A percentile compares a stretch with the other conserved stretches of the same genome.
These are phyloP conservation scores for Serendipita sp. DNA, from an alignment of 768 basidiomycete species.

Conservation along the genomic window DNA sequence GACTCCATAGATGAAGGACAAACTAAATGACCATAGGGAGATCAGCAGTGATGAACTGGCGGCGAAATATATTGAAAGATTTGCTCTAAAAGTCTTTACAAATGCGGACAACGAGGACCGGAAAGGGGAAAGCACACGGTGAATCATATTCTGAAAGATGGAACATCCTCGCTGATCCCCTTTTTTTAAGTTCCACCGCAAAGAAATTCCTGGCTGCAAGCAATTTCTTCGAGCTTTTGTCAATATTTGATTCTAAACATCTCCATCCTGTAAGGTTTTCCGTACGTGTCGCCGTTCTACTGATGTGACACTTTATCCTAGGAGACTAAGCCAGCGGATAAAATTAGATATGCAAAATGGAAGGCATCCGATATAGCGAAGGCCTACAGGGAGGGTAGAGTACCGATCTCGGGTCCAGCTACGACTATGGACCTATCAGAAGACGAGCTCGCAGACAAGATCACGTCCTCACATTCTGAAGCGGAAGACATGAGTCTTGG, in stretches of 20 bases:
- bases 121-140: conserved; percentile 60
- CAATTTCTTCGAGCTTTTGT: conserved; percentile 83
- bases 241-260: conserved; percentile 38
- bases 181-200: conserved; percentile 52
- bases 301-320: neutral
- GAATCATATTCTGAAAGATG: conserved; percentile 12
- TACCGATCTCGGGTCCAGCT: conserved; percentile 56
- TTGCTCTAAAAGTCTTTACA: conserved; percentile 78
- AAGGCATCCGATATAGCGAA: conserved; percentile 92
- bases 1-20: conserved; percentile 41
- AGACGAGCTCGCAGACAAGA: neutral
- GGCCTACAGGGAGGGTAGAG: conserved; percentile 84
- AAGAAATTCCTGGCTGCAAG: conserved; percentile 91
- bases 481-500: neutral
- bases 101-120: conserved; percentile 87
- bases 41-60: conserved; percentile 70
- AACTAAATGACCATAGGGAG: conserved; percentile 60
- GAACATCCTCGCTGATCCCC: neutral
- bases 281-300: neutral
- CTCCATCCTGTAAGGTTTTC: conserved; percentile 19
- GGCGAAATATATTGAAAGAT: conserved; percentile 86
- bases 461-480: neutral
- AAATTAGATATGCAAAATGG: conserved; percentile 91
- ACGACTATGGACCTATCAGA: neutral
- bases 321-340: conserved; percentile 51